phyloP scores from a whole-genome alignment of 1,139 yeast species.

The Taphrina communis region DNA sequence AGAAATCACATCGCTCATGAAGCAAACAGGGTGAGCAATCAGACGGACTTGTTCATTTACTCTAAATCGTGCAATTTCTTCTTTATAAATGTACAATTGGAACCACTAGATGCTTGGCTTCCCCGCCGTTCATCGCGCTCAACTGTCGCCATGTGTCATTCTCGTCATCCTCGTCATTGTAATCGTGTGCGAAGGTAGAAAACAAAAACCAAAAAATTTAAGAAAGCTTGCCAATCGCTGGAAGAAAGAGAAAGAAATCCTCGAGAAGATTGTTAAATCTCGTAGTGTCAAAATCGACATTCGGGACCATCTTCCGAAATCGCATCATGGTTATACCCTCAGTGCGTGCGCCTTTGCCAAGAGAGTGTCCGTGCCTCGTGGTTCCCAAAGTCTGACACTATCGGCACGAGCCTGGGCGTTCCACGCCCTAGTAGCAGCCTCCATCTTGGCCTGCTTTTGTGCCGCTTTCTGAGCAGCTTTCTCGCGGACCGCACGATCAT shows the following conservation, averaged over 20 bases:
- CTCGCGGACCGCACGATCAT: conserved; percentile 23
- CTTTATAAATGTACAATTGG: neutral
- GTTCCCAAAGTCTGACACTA: conserved; percentile 3
- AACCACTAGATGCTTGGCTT: neutral
- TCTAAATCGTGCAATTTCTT: neutral
- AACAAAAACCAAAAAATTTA: no score
- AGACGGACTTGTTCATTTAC: no score
- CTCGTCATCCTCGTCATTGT: neutral
- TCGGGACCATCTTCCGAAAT: no score
- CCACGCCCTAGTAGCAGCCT: conserved; percentile 19
- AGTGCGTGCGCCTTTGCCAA: conserved; percentile 18
- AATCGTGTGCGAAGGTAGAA: neutral
- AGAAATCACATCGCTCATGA: no score
- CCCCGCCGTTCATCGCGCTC: neutral
- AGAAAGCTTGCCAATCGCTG: neutral
- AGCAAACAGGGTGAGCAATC: no score
- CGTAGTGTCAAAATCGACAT: no score
- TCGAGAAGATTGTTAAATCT: no score
- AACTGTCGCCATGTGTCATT: neutral
- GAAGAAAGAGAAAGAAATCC: neutral
- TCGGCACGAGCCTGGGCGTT: conserved; percentile 11
- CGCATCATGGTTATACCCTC: neutral
- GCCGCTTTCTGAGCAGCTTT: conserved; percentile 26
- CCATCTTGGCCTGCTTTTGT: conserved; percentile 4
- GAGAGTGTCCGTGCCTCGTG: conserved; percentile 7